Conservation (phyloP, 768 basidiomycete species). For the Mycena alexandri region DNA sequence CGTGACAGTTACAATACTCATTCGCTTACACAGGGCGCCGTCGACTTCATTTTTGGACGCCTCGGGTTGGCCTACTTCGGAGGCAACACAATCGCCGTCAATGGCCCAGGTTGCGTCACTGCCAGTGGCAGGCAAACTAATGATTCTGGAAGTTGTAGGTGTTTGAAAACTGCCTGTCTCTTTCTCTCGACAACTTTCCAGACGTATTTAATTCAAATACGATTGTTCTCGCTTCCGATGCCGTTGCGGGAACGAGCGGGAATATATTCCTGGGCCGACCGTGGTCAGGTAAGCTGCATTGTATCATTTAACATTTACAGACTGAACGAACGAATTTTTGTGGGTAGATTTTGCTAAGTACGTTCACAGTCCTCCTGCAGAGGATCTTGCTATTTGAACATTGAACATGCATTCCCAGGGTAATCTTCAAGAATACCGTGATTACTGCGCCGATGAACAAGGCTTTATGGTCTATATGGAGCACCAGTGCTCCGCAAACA, state of each 20-base stretch:
- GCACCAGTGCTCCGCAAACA: slow-evolving; percentile 49
- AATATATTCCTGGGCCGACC: slow-evolving; percentile 61
- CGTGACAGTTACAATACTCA: not conserved
- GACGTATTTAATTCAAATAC: slow-evolving; percentile 62
- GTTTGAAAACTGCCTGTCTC: not conserved
- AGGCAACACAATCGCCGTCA: slow-evolving; percentile 61
- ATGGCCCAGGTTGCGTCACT: slow-evolving; percentile 59
- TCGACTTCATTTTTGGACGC: slow-evolving; percentile 66
- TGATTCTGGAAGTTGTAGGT: slow-evolving; percentile 61
- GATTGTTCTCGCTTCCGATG: slow-evolving; percentile 56
- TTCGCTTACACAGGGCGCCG: slow-evolving; percentile 52
- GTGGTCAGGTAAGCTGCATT: slow-evolving; percentile 52
- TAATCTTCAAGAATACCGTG: slow-evolving; percentile 62
- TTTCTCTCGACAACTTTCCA: slow-evolving; percentile 21
- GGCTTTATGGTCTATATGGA: slow-evolving; percentile 63
- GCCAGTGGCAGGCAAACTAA: slow-evolving; percentile 61
- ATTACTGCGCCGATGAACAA: slow-evolving; percentile 55
- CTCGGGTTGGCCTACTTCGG: slow-evolving; percentile 58
- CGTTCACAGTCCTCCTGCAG: slow-evolving; percentile 22
- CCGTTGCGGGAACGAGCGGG: slow-evolving; percentile 51
- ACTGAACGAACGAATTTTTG: not conserved
- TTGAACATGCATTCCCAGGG: slow-evolving; percentile 43
- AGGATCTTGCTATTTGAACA: not conserved
- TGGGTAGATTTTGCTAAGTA: slow-evolving; percentile 58
- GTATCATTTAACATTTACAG: not conserved